Evolutionary conservation across 2,329 filamentous ascomycete species (phyloP).

Genomic region (Arthrobotrys musiformis): DNA sequence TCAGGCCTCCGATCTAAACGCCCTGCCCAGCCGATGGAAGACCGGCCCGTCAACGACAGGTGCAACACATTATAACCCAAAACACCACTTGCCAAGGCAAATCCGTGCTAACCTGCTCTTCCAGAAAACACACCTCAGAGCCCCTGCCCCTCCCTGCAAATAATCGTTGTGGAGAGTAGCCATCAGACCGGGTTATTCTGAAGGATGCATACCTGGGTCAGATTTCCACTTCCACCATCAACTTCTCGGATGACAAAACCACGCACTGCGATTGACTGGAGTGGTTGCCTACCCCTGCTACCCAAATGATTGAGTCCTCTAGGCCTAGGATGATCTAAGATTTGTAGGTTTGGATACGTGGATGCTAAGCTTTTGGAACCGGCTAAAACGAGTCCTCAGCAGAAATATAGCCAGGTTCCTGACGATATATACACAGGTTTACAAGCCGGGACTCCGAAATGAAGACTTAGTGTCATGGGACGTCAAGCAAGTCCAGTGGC

Average conservation of each 20-base stretch:
- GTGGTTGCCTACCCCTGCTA: constrained; percentile 24
- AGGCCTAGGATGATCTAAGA: constrained; percentile 19
- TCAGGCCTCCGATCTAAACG: constrained; percentile 33
- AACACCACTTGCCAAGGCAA: neutral
- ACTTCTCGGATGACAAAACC: constrained; percentile 51
- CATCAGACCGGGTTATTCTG: neutral
- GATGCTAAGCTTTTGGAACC: constrained; percentile 50
- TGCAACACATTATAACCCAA: constrained; percentile 35
- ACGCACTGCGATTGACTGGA: constrained; percentile 46
- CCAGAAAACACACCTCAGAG: neutral
- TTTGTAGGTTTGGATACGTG: constrained; percentile 27
- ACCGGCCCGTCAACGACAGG: constrained; percentile 46
- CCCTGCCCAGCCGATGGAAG: constrained; percentile 32
- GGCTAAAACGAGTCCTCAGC: constrained; percentile 30
- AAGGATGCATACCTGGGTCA: neutral
- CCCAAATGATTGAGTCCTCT: neutral
- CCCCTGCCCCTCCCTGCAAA: neutral
- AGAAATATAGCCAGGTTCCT: neutral
- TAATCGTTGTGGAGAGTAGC: neutral
- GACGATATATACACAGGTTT: constrained; percentile 14
- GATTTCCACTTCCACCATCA: neutral
- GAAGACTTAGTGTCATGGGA: constrained; percentile 20
- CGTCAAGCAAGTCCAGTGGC: neutral
- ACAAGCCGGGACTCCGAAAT: constrained; percentile 53
- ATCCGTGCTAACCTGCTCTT: neutral